Base-by-base conservation (phyloP, 768 basidiomycete species). In the Mycena crocata region DNA sequence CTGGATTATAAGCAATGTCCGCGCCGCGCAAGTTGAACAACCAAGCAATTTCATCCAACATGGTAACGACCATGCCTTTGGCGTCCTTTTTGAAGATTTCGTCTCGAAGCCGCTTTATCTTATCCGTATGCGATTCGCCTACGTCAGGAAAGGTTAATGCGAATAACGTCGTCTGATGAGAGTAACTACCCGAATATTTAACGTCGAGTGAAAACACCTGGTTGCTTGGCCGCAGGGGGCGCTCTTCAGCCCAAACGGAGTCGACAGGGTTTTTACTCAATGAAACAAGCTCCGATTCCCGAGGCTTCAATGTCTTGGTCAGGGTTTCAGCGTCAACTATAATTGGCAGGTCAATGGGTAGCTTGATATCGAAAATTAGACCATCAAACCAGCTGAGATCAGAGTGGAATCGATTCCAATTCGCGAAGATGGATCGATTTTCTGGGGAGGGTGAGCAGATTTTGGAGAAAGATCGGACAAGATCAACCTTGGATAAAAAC, bases 21-120 rank as follows among this genome's bases (percentile, higher is more conserved):
- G 90, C 87, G 1, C 96, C 96, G 67, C 97, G 90, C 34, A 99
- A 82, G 77, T 98, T 96, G 81, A 95, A 93, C 40, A 96, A 75
- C 95, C 95, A 99, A 0, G 95, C 95, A 54, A 97, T 89, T 76
- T 99, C 97, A 76, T 99, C 97, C 24, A 99, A 86, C 85, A 92
- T 90, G n/a, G 86, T 91, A 5, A 98, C 86, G 1, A 97, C 90
- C 44, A 93, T 77, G 2, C 92, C 95, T 69, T 89, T 86, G n/a
- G 80, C 81, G 24, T 88, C 86, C 72, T 88, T 84, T 81, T 88
- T 89, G 60, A 75, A 72, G 58, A 97, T 70, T 66, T 91, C 89
- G 62, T 89, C 85, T 35, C 94, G 84, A 7, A 95, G 79, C 23
- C 82, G 80, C 21, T 79, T 78, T 44, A 99, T 81, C 78, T 99